phyloP scores from a whole-genome alignment of 495 filamentous ascomycete genomes.

The Annulohypoxylon bovei region DNA sequence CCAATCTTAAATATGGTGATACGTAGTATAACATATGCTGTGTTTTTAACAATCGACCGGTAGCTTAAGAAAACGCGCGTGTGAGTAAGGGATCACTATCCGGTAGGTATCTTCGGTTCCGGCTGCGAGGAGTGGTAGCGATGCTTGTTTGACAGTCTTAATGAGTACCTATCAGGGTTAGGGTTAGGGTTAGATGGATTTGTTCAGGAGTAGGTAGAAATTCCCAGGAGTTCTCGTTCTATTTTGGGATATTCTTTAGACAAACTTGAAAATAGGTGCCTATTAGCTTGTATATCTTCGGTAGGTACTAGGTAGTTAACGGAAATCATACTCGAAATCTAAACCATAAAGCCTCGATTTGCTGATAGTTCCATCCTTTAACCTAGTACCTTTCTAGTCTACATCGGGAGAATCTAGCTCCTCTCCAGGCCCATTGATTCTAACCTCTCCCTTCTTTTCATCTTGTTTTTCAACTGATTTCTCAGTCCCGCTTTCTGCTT shows the following conservation, averaged over 20 bases:
- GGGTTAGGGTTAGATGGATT: not conserved
- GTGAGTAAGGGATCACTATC: not conserved
- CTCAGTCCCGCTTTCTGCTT: not conserved
- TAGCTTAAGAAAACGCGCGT: not conserved
- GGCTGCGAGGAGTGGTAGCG: not conserved
- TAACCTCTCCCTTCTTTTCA: not conserved
- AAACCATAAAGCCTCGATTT: not conserved
- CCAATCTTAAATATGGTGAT: not conserved
- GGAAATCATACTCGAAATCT: too few relatives aligned
- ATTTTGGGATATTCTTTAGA: too few relatives aligned
- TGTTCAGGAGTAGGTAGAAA: too few relatives aligned
- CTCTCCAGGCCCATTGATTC: not conserved
- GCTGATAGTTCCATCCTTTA: not conserved
- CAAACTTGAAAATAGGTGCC: too few relatives aligned
- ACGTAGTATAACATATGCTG: not conserved
- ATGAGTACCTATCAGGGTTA: not conserved
- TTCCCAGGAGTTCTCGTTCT: too few relatives aligned
- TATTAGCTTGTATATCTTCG: too few relatives aligned
- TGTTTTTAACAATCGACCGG: not conserved
- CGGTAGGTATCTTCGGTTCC: not conserved
- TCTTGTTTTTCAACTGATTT: not conserved
- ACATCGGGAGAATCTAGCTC: conserved; percentile 30
- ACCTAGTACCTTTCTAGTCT: conserved; percentile 7
- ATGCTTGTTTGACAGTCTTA: too few relatives aligned
- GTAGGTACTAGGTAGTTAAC: too few relatives aligned